phyloP scores from a whole-genome alignment of 805 yeast species.

The Groenewaldozyma salmanticensis region DNA sequence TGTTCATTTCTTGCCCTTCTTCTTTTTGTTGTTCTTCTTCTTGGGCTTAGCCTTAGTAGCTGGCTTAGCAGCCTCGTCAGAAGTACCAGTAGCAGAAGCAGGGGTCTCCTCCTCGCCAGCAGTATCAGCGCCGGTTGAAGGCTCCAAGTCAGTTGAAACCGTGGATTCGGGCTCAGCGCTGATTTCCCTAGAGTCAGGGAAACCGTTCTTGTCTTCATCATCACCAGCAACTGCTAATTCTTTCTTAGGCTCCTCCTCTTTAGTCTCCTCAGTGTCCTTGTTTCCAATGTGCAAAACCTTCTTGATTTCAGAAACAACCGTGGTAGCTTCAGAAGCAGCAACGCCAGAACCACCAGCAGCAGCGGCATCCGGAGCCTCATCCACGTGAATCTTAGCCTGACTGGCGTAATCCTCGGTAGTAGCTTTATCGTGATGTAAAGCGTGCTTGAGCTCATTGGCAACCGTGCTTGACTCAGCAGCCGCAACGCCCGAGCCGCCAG shows the following conservation, averaged over 20 bases:
- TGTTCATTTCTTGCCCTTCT: conserved; percentile 13
- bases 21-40: conserved; percentile 16
- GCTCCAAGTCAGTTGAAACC: neutral
- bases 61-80: conserved; percentile 3
- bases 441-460: neutral
- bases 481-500: conserved; percentile 2
- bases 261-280: conserved; percentile 1
- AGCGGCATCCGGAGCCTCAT: conserved; percentile 6
- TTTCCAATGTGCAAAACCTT: no score
- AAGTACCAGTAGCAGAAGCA: conserved; percentile 5
- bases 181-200: conserved; percentile 2
- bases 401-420: neutral
- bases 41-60: conserved; percentile 5
- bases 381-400: neutral
- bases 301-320: neutral
- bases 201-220: conserved; percentile 1
- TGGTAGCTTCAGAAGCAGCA: conserved; percentile 1
- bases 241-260: neutral
- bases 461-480: neutral
- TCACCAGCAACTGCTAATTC: conserved; percentile 6
- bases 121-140: neutral
- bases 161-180: neutral
- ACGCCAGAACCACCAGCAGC: conserved; percentile 4
- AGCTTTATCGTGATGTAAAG: neutral
- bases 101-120: conserved; percentile 6